A percentile compares a stretch with the other conserved stretches of the same genome.
phyloP scores from a whole-genome alignment of 257 asterid genomes.

The Orobanche coerulescens region DNA sequence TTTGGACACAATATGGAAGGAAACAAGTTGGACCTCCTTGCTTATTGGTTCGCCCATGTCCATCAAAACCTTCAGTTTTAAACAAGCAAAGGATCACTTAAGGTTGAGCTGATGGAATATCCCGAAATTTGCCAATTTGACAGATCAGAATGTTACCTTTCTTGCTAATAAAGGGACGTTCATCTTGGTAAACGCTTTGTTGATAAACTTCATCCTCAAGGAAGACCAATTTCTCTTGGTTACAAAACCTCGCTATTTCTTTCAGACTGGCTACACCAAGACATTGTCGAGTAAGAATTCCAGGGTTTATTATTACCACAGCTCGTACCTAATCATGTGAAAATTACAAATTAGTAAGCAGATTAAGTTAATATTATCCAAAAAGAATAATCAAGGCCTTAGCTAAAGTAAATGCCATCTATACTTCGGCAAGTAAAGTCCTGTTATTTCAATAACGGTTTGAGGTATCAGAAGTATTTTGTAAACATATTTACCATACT shows the following conservation, averaged over 20 bases:
- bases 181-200: constrained; percentile 93
- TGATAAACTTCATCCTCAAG: constrained; percentile 97
- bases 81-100: too few species aligned
- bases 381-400: too few species aligned
- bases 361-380: too few species aligned
- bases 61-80: constrained; percentile 55
- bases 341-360: too few species aligned
- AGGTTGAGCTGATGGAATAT: too few species aligned
- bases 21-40: constrained; percentile 75
- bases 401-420: too few species aligned
- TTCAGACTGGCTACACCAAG: constrained; percentile 69
- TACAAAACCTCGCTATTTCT: constrained; percentile 58
- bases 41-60: constrained; percentile 81
- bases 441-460: too few species aligned
- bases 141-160: too few species aligned
- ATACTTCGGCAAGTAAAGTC: too few species aligned
- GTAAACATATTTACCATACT: too few species aligned
- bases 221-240: constrained; percentile 68
- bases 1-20: constrained; percentile 92
- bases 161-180: constrained; percentile 87
- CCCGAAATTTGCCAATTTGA: too few species aligned
- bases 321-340: constrained; percentile 80
- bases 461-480: too few species aligned
- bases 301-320: constrained; percentile 97
- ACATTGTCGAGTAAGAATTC: constrained; percentile 94